Percentiles rank a stretch among this genome's conserved stretches.
Conservation (phyloP, 2,329 filamentous ascomycete species). For the Coniochaeta sp. region DNA sequence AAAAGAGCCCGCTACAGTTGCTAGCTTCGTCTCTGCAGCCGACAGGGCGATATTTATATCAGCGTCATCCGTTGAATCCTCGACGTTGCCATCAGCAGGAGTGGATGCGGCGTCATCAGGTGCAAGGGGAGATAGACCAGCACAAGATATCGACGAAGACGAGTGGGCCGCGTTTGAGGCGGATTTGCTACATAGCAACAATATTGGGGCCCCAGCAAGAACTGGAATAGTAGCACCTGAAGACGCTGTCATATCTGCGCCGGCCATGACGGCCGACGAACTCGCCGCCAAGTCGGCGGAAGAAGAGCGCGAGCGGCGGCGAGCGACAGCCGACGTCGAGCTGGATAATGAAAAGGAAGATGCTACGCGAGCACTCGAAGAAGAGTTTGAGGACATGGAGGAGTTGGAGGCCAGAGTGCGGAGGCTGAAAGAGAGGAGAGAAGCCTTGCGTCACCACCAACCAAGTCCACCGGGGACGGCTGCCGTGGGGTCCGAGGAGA, state of each 20-base stretch:
- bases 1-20: slow-evolving; percentile 5
- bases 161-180: slow-evolving; percentile 87
- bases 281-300: slow-evolving; percentile 44
- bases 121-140: slow-evolving; percentile 5
- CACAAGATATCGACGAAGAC: slow-evolving; percentile 55
- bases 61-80: slow-evolving; percentile 6
- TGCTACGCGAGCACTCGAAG: slow-evolving; percentile 62
- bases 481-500: slow-evolving; percentile 4
- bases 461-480: slow-evolving; percentile 10
- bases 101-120: slow-evolving; percentile 1
- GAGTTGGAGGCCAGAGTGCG: slow-evolving; percentile 66
- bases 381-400: slow-evolving; percentile 79
- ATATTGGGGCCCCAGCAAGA: slow-evolving; percentile 18
- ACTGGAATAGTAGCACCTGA: slow-evolving; percentile 2
- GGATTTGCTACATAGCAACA: slow-evolving; percentile 31
- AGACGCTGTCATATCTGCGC: slow-evolving; percentile 60
- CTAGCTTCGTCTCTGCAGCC: neutral
- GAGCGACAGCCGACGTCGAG: slow-evolving; percentile 47
- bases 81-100: slow-evolving; percentile 10
- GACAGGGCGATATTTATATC: neutral
- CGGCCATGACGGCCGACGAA: slow-evolving; percentile 59
- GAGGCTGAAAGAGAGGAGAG: slow-evolving; percentile 62
- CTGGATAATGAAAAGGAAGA: slow-evolving; percentile 67
- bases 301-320: slow-evolving; percentile 42
- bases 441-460: slow-evolving; percentile 49